Evolutionary conservation across 345 rosid species (phyloP).

Genomic region (Chamaenerion angustifolium): DNA sequence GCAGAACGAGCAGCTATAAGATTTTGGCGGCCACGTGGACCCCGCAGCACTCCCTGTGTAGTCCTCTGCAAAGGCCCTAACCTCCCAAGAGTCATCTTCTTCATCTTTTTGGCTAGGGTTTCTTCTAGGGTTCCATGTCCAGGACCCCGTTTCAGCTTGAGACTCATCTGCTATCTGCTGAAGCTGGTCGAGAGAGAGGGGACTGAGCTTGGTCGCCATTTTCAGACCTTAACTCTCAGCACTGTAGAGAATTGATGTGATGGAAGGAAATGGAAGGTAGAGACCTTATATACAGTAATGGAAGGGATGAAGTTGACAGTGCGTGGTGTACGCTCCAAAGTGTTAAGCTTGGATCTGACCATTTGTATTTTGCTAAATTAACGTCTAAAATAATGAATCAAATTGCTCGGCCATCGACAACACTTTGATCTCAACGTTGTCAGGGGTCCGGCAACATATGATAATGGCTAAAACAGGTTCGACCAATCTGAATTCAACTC

Average conservation of each 20-base stretch:
- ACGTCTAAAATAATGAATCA: no score
- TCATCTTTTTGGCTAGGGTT: conserved; percentile 30
- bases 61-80: conserved; percentile 73
- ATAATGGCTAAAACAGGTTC: no score
- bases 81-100: conserved; percentile 79
- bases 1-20: conserved; percentile 83
- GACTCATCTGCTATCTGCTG: conserved; percentile 18
- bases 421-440: no score
- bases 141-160: conserved; percentile 7
- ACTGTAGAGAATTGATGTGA: conserved; percentile 15
- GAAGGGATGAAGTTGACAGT: no score
- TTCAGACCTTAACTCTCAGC: not conserved
- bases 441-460: no score
- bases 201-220: conserved; percentile 40
- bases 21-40: conserved; percentile 93
- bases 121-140: conserved; percentile 67
- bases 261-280: conserved; percentile 8
- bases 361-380: no score
- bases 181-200: conserved; percentile 21
- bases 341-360: no score
- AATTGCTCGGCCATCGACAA: no score
- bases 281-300: no score
- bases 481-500: no score
- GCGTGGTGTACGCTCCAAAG: no score
- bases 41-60: conserved; percentile 53